Evolutionary conservation across 2,329 filamentous ascomycete species (phyloP), one percentile per base, ranked within the genome.

Genomic region (Aaosphaeria pasadenensis): DNA sequence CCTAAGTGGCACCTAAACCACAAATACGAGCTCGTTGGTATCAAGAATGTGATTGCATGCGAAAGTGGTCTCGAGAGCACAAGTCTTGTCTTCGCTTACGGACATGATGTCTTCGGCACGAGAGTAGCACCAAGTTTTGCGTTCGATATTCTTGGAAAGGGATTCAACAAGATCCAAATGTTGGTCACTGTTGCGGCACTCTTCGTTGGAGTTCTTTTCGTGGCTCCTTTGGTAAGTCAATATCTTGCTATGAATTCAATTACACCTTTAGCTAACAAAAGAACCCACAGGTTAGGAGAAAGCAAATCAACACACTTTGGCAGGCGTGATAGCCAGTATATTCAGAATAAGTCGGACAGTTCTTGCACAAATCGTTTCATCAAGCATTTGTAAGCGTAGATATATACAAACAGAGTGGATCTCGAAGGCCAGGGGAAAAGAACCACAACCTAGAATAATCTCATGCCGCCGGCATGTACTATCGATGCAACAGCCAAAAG

Each of bases 111-210:
- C 2, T 99, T 95, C 57, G 91, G 88, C 11, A 92, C 91, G 1
- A 79, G 91, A 45, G 82, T 95, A 7, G 83, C 87, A n/a, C 94
- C 94, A 1, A 96, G 90, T 70, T 84, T 88, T 59, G 82, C 88
- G 11, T 99, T 99, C 70, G 94, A 99, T 73, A 84, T 97, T 39
- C 75, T 99, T 11, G 94, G 91, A 53, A 94, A 91, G 72, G 89
- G 89, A 2, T 99, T 99, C 71, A 94, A 92, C 67, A 96, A 95
- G 77, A 66, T 91, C 47, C 88, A 91, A 58, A 82, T 99, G 64
- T 70, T 96, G 35, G 78, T 82, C 11, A 99, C 94, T 1, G 91
- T 99, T 35, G 77, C 87, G 38, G 92, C 89, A 13, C 77, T 97
- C 57, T 82, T 82, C 41, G 78, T 82, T 36, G 91, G 90, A 41